phyloP scores from a whole-genome alignment of 202 grass and related monocot species.

The Schoenoplectus tabernaemontani region DNA sequence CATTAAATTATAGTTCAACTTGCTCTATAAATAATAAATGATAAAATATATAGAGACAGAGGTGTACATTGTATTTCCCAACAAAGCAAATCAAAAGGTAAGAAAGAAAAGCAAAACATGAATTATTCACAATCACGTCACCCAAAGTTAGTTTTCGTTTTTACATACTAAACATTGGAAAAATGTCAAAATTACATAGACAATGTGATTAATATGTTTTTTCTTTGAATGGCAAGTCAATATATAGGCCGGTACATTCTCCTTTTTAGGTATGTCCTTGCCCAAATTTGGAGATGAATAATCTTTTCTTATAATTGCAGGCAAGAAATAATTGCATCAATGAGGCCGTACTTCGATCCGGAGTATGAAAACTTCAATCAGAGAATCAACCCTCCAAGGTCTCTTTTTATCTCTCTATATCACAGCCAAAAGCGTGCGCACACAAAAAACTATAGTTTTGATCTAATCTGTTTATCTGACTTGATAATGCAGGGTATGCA shows the following conservation, averaged over 20 bases:
- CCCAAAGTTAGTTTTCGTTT: not conserved
- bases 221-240: not conserved
- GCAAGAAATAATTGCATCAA: conserved; percentile 11
- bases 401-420: not conserved
- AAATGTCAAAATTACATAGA: not conserved
- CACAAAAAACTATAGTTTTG: not conserved
- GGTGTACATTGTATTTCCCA: not conserved
- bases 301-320: conserved; percentile 5
- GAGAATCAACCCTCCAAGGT: conserved; percentile 90
- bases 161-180: not conserved
- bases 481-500: conserved; percentile 64
- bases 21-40: conserved; percentile 16
- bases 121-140: not conserved
- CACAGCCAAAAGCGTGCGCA: no score
- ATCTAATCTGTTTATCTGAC: not conserved
- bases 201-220: not conserved
- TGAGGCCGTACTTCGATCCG: conserved; percentile 91
- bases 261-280: not conserved
- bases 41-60: not conserved
- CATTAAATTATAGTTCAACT: not conserved
- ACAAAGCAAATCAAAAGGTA: not conserved
- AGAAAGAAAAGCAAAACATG: not conserved
- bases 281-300: conserved; percentile 8
- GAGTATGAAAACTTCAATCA: conserved; percentile 94
- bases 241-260: not conserved